Base-by-base conservation (phyloP, 2,329 filamentous ascomycete species). In the Colletotrichum orbiculare region DNA sequence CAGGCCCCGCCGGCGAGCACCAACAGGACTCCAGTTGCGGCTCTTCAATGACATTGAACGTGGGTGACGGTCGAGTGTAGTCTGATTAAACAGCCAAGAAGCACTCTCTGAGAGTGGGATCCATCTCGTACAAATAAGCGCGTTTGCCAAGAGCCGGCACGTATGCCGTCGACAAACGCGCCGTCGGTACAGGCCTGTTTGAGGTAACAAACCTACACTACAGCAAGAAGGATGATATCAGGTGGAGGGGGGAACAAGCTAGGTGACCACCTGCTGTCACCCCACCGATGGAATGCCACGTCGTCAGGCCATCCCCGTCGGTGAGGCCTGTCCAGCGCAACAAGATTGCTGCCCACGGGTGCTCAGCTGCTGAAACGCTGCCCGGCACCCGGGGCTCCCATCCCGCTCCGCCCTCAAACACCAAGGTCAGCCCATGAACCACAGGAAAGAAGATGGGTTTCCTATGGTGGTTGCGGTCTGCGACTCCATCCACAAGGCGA, bases 251-350 rank as follows among this genome's bases (percentile, higher is more conserved):
- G 17, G 41, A 25, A 39, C 11, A 54, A 61, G 17, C 49, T 45
- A 54, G 35, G 45, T 34, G 45, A 17, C 45, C 35, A 47, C 17
- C 33, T 49, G 55, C 34, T 56, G 52, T 53, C 53, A 63, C 17
- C 43, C 47, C 42, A 53, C 53, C 33, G 53, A 15, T 15, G 52
- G 48, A 34, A 15, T 34, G 58, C 37, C 58, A 57, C 53, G 47
- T 66, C 11, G 58, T 63, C 58, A 9, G 48, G 63, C 58, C 52
- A 63, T 66, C 52, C 63, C 58, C 52, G 63, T 54, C 63, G n/a
- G 25, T 10, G 37, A 50, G 43, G 42, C 13, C 25, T 25, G 17
- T 39, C 50, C 35, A 42, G 41, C 41, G 12, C 45, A 57, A 34
- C 41, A 34, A 41, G 15, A 11, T 43, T 50, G 34, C 38, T 12